Evolutionary conservation across 1,139 yeast species (phyloP).

Genomic region (Trichomonascaceae sp.): DNA sequence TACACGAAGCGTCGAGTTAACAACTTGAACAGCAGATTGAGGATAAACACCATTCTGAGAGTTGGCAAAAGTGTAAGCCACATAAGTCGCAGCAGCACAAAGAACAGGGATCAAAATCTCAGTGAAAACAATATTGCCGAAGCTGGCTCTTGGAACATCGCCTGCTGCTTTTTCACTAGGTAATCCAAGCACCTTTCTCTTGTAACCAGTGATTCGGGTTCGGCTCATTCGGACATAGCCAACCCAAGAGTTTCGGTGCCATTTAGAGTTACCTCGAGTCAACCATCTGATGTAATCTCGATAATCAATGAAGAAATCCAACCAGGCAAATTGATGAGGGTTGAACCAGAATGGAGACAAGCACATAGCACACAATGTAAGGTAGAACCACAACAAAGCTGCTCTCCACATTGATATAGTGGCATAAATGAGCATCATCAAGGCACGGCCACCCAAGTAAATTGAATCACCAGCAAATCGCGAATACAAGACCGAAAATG

Average conservation of each 20-base stretch:
- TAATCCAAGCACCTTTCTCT: slow-evolving; percentile 80
- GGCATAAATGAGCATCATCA: slow-evolving; percentile 85
- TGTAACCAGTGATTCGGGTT: slow-evolving; percentile 97
- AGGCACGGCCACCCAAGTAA: slow-evolving; percentile 89
- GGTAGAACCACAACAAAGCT: slow-evolving; percentile 98
- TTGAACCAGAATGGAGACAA: slow-evolving; percentile 93
- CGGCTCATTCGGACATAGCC: slow-evolving; percentile 94
- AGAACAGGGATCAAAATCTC: slow-evolving; percentile 80
- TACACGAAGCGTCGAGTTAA: slow-evolving; percentile 79
- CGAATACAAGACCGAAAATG: slow-evolving; percentile 89
- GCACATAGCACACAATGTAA: slow-evolving; percentile 82
- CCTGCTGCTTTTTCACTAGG: slow-evolving; percentile 91
- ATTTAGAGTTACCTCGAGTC: slow-evolving; percentile 96
- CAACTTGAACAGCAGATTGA: slow-evolving; percentile 41
- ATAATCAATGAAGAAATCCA: slow-evolving; percentile 97
- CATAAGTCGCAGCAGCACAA: slow-evolving; percentile 84
- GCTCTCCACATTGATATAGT: slow-evolving; percentile 96
- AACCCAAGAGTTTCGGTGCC: slow-evolving; percentile 99
- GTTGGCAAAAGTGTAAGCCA: slow-evolving; percentile 89
- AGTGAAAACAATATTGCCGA: slow-evolving; percentile 77
- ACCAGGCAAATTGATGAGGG: slow-evolving; percentile 99
- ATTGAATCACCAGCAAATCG: slow-evolving; percentile 97
- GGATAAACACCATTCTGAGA: slow-evolving; percentile 89
- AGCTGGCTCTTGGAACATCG: slow-evolving; percentile 91
- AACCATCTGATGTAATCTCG: slow-evolving; percentile 98